These are phyloP conservation scores for Thermomyces lanuginosus DNA, from an alignment of 2,329 filamentous ascomycete genomes.

Conservation along the genomic window DNA sequence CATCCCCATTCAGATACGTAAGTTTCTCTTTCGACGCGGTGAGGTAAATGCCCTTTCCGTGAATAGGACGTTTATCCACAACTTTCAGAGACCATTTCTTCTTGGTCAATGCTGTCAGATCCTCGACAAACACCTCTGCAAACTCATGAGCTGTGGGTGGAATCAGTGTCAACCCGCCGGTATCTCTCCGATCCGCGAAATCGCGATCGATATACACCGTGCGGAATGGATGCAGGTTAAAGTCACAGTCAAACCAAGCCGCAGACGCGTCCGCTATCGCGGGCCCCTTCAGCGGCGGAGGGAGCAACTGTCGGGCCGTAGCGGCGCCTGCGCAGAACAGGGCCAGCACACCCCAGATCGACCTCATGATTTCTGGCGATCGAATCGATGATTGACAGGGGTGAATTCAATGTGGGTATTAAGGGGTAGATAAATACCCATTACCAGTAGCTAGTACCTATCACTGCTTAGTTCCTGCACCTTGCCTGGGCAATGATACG, in stretches of 20 bases:
- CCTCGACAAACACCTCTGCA: conserved; percentile 30
- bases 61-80: conserved; percentile 19
- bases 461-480: too few species aligned
- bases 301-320: conserved; percentile 24
- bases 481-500: too few species aligned
- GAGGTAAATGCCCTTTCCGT: conserved; percentile 29
- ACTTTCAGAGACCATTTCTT: conserved; percentile 26
- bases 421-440: too few species aligned
- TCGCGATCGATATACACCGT: conserved; percentile 27
- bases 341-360: too few species aligned
- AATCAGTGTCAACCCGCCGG: conserved; percentile 34
- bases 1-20: conserved; percentile 32
- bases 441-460: too few species aligned
- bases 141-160: conserved; percentile 36
- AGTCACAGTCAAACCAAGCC: too few species aligned
- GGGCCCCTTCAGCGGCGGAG: conserved; percentile 17
- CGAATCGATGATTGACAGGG: too few species aligned
- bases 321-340: conserved; percentile 8
- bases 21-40: conserved; percentile 17
- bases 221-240: too few species aligned
- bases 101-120: conserved; percentile 28
- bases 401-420: too few species aligned
- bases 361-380: too few species aligned
- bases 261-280: too few species aligned
- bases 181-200: conserved; percentile 27